These are phyloP conservation scores for Scheffersomyces ergatensis DNA, from an alignment of 805 yeast genomes.

Conservation along the genomic window DNA sequence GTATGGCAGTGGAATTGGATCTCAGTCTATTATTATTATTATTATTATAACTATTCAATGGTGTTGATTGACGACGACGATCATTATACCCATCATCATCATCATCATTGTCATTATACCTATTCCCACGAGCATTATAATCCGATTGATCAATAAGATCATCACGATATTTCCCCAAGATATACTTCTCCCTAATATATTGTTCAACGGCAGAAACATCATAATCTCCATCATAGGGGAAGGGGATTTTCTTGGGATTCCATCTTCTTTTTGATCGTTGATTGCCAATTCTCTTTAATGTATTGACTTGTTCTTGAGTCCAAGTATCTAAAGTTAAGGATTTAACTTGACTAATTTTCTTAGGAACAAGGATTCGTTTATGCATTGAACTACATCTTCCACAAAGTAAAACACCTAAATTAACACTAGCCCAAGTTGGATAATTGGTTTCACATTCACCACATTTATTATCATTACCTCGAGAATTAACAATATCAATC, in stretches of 20 bases:
- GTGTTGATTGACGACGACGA: too few relatives aligned
- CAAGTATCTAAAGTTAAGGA: conserved; percentile 74
- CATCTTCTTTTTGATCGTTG: conserved; percentile 56
- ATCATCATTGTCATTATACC: conserved; percentile 19
- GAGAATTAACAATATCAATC: conserved; percentile 56
- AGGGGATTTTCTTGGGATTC: conserved; percentile 68
- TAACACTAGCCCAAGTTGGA: conserved; percentile 58
- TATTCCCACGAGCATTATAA: conserved; percentile 24
- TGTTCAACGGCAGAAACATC: conserved; percentile 51
- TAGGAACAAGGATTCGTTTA: conserved; percentile 54
- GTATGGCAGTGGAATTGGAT: conserved; percentile 21
- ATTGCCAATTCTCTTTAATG: conserved; percentile 54
- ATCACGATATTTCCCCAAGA: conserved; percentile 56
- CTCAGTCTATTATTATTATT: conserved; percentile 15
- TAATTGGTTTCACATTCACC: conserved; percentile 72
- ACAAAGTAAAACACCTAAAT: conserved; percentile 70
- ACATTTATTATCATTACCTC: conserved; percentile 65
- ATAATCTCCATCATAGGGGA: conserved; percentile 76
- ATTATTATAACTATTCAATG: neutral
- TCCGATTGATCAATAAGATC: conserved; percentile 34
- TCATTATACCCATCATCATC: conserved; percentile 3
- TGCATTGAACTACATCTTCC: conserved; percentile 84
- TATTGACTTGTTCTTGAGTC: conserved; percentile 54
- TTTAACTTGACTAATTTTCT: conserved; percentile 62
- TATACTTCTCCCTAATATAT: conserved; percentile 66